Evolutionary conservation across 768 basidiomycete genomes (phyloP), one percentile per base, ranked within the genome.

Genomic region (Cubamyces lactineus): DNA sequence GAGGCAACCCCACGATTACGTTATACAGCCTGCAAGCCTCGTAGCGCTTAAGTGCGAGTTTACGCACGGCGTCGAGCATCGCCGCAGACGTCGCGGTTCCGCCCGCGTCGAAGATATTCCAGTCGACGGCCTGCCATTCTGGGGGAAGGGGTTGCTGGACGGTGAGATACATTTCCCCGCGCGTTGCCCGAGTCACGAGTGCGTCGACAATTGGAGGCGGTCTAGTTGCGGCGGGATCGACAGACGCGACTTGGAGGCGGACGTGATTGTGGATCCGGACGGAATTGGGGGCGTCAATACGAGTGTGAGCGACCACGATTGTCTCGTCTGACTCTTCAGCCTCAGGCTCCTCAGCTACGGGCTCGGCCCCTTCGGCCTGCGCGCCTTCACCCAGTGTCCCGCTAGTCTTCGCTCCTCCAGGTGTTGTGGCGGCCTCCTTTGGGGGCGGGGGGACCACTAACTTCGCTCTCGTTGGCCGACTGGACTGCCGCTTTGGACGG

Each of bases 241-340:
- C 79, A 0, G 85, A 86, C 0, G 82, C 79, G 6, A 85, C 82
- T 66, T 83, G 83, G 3, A 89, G 72, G 16, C 87, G 81, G 30
- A 88, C 82, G 71, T 88, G 87, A 5, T 84, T 87, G 65, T 87
- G 86, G n/a, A 88, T 72, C 1, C 86, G 76, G 30, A 86, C 77
- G 5, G 78, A 57, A 2, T 75, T 79, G 13, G 71, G 75, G 5
- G 80, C 73, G 64, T 89, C 87, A 4, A 87, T 78, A 38, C 87
- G 77, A 51, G 88, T 77, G 53, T 79, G 77, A 8, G 84, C 86
- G 51, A 77, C 77, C 42, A 86, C 76, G 9, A 46, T 48, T 17
- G 51, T 45, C 41, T 48, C 51, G 7, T 38, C 59, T 3, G 38
- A 15, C 24, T 21, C 53, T 6, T 17, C 9, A 38, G 39, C 13